Conservation (phyloP, 805 yeast species). For the Kluyveromyces wickerhamii region DNA sequence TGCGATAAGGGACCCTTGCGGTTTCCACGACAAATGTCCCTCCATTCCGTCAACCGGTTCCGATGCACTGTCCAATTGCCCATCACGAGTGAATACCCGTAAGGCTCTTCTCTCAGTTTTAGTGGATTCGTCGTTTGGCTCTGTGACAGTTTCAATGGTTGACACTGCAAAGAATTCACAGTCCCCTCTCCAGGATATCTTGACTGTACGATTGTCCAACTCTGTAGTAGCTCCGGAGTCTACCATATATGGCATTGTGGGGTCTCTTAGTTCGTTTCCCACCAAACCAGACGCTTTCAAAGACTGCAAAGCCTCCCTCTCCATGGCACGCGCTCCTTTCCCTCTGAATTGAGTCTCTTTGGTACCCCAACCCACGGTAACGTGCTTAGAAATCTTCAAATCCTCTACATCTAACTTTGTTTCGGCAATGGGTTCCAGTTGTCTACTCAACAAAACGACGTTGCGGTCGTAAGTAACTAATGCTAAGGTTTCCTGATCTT, state of each 20-base stretch:
- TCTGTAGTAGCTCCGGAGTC: conserved; percentile 59
- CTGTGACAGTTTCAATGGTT: conserved; percentile 45
- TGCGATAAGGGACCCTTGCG: conserved; percentile 83
- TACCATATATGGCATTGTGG: conserved; percentile 69
- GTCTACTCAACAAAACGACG: conserved; percentile 59
- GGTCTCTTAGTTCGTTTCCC: conserved; percentile 69
- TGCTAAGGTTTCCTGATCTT: conserved; percentile 80
- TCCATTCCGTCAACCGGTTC: conserved; percentile 86
- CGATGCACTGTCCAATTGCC: conserved; percentile 68
- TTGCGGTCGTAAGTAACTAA: conserved; percentile 56
- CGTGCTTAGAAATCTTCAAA: conserved; percentile 65
- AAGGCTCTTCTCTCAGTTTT: conserved; percentile 57
- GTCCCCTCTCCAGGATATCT: conserved; percentile 93
- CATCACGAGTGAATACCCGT: conserved; percentile 75
- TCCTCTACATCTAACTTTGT: conserved; percentile 51
- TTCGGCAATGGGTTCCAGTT: conserved; percentile 75
- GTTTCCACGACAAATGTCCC: conserved; percentile 74
- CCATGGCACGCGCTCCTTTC: conserved; percentile 75
- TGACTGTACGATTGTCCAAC: conserved; percentile 41
- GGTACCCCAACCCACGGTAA: conserved; percentile 98
- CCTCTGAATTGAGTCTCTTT: conserved; percentile 96
- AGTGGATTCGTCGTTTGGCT: conserved; percentile 30
- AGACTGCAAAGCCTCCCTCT: conserved; percentile 48
- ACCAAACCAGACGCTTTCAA: conserved; percentile 53
- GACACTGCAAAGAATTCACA: conserved; percentile 73